phyloP scores from a whole-genome alignment of 2,329 filamentous ascomycete genomes.

The Cercospora sp. region DNA sequence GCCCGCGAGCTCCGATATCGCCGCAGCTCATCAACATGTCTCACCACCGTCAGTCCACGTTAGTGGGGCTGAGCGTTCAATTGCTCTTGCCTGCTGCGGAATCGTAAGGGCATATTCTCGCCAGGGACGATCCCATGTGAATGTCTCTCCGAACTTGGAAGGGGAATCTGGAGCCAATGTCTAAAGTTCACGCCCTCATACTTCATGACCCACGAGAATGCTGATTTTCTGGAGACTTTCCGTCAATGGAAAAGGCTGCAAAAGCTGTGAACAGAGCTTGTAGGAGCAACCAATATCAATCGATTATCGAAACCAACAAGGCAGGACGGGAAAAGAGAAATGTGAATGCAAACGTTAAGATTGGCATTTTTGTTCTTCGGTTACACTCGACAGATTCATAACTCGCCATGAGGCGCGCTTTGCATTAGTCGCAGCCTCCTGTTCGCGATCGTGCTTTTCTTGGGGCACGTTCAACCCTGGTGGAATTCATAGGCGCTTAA shows the following conservation, averaged over 20 bases:
- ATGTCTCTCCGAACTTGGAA: no score
- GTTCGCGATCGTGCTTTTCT: background rate
- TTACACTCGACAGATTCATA: constrained; percentile 1
- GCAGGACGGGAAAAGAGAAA: background rate
- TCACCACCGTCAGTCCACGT: background rate
- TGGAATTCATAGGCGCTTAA: constrained; percentile 8
- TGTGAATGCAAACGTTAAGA: constrained; percentile 1
- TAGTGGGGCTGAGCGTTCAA: background rate
- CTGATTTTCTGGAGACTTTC: no score
- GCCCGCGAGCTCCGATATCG: background rate
- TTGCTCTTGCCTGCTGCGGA: background rate
- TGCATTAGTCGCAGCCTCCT: constrained; percentile 6
- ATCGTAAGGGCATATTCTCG: background rate
- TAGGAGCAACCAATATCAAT: no score
- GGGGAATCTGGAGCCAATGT: no score
- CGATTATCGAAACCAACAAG: background rate
- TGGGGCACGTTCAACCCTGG: constrained; percentile 5
- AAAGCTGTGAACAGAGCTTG: no score
- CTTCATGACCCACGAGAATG: no score
- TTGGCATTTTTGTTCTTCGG: constrained; percentile 9
- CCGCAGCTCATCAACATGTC: background rate
- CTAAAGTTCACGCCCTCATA: no score
- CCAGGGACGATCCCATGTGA: no score
- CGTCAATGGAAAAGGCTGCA: no score
- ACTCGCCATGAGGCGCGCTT: background rate